Conservation (phyloP, 768 basidiomycete genomes). For the Astraeus odoratus region DNA sequence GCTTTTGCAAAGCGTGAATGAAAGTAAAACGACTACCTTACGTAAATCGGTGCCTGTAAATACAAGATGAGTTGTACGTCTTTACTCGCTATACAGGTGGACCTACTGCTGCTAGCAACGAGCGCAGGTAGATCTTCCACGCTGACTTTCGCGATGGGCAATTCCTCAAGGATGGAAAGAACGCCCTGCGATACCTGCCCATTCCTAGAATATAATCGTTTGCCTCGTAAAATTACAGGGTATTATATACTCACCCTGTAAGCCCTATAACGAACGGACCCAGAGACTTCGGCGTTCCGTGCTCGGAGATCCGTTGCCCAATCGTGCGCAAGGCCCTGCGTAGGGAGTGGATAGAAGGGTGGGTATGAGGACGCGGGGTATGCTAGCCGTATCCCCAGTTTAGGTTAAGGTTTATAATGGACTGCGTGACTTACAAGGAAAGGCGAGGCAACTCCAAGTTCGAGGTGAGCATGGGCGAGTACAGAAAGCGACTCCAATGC, state of each 20-base stretch:
- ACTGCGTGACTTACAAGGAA: conserved; percentile 53
- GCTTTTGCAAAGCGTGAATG: neutral
- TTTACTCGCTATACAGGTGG: neutral
- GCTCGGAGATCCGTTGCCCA: conserved; percentile 45
- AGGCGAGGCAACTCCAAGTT: conserved; percentile 73
- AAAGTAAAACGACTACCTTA: conserved; percentile 37
- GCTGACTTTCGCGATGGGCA: conserved; percentile 55
- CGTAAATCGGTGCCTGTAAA: conserved; percentile 45
- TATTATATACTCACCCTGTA: conserved; percentile 54
- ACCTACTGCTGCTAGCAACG: conserved; percentile 45
- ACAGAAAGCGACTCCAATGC: conserved; percentile 75
- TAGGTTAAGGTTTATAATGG: neutral
- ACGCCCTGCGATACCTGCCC: conserved; percentile 83
- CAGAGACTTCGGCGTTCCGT: conserved; percentile 53
- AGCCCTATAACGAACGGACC: conserved; percentile 79
- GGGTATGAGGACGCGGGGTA: conserved; percentile 75
- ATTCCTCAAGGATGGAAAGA: conserved; percentile 60
- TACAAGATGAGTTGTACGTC: conserved; percentile 1
- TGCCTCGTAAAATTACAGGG: neutral
- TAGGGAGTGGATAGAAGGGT: conserved; percentile 48
- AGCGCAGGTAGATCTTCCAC: conserved; percentile 53
- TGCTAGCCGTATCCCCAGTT: conserved; percentile 30
- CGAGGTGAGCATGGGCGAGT: conserved; percentile 72
- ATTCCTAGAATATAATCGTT: conserved; percentile 33
- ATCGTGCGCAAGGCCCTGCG: conserved; percentile 49